These are phyloP conservation scores for Colletotrichum falcatum DNA, from an alignment of 2,329 filamentous ascomycete genomes.

Conservation along the genomic window DNA sequence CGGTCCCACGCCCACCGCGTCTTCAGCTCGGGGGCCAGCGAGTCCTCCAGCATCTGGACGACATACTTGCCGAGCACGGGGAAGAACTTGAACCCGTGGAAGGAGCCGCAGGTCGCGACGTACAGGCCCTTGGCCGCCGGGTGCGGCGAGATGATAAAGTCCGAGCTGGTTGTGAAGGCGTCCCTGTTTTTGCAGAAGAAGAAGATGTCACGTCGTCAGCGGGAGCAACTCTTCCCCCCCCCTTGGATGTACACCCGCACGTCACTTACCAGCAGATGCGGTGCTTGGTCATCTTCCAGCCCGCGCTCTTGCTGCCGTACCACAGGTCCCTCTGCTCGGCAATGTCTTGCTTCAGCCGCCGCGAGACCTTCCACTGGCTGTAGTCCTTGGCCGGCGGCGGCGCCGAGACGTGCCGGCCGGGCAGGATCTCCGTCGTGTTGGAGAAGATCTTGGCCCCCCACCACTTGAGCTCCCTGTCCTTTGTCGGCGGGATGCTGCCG, in stretches of 20 bases:
- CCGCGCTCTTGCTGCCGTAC: conserved; percentile 66
- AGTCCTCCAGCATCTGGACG: conserved; percentile 64
- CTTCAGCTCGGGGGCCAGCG: conserved; percentile 56
- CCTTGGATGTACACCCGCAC: too few species aligned
- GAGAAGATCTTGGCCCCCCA: conserved; percentile 72
- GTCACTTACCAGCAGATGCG: conserved; percentile 73
- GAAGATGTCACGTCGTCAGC: too few species aligned
- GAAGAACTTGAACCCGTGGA: conserved; percentile 77
- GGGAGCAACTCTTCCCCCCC: not conserved
- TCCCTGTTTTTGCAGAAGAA: conserved; percentile 66
- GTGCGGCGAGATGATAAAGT: conserved; percentile 73
- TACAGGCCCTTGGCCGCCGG: conserved; percentile 64
- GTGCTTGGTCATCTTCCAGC: conserved; percentile 71
- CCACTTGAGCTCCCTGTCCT: conserved; percentile 65
- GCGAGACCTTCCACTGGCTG: conserved; percentile 71
- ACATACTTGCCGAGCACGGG: conserved; percentile 73
- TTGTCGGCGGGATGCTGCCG: conserved; percentile 67
- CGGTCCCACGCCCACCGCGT: conserved; percentile 70
- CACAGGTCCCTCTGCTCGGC: conserved; percentile 67
- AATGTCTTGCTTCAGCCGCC: conserved; percentile 68
- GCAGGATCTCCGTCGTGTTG: conserved; percentile 64
- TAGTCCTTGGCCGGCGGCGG: conserved; percentile 69
- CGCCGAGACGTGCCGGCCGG: conserved; percentile 66
- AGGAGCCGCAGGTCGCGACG: conserved; percentile 73
- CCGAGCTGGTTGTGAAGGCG: conserved; percentile 70